Evolutionary conservation across 768 basidiomycete genomes (phyloP).

Genomic region (Leccinum variicolor): DNA sequence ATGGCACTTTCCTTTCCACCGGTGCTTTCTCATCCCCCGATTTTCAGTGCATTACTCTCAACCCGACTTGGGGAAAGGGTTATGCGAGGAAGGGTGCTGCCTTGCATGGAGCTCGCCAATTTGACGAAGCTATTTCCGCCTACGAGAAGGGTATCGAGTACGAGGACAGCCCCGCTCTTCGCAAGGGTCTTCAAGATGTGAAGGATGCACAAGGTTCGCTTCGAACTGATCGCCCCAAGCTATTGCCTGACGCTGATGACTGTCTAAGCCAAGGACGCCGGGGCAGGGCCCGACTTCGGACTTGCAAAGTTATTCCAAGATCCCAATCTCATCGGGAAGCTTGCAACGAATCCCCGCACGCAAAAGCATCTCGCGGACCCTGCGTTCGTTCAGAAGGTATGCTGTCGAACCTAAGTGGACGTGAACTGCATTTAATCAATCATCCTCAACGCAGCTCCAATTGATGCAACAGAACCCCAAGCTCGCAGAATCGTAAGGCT

Average conservation of each 20-base stretch:
- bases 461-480: constrained; percentile 65
- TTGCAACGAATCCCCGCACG: constrained; percentile 85
- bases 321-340: constrained; percentile 77
- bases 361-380: constrained; percentile 82
- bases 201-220: constrained; percentile 72
- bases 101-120: constrained; percentile 75
- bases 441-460: constrained; percentile 43
- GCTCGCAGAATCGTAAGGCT: constrained; percentile 54
- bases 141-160: constrained; percentile 80
- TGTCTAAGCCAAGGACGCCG: constrained; percentile 33
- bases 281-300: constrained; percentile 46
- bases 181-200: constrained; percentile 88
- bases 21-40: background rate
- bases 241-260: constrained; percentile 1
- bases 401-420: background rate
- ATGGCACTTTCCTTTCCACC: background rate
- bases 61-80: constrained; percentile 85
- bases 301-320: constrained; percentile 79
- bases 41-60: constrained; percentile 70
- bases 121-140: constrained; percentile 78
- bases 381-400: constrained; percentile 69
- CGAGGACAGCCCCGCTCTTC: constrained; percentile 78
- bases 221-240: background rate
- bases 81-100: constrained; percentile 93
- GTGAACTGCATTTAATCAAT: background rate